Evolutionary conservation across 2,329 filamentous ascomycete species (phyloP), one percentile per base, ranked within the genome.

Genomic region (Trichoderma sp.): DNA sequence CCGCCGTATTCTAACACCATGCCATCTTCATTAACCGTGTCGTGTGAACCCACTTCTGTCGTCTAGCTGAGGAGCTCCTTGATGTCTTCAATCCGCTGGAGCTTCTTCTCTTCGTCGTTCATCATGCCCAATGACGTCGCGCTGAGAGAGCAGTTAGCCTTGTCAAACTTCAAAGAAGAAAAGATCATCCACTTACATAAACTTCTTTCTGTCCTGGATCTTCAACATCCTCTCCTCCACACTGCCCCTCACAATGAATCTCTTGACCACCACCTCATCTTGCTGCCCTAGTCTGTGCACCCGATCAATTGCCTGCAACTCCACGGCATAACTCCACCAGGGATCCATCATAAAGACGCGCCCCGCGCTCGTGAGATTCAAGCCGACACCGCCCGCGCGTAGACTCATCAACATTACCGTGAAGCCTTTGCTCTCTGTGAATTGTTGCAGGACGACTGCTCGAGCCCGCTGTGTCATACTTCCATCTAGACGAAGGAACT

Each of bases 331-430:
- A 79, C 93, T 97, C 96, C 96, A 99, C 96, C 96, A 99, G 0
- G 96, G 96, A 81, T 99, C 96, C 96, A 99, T 98, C 93, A 99
- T 97, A 83, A 92, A 99, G 6, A 99, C 97, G 69, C 93, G 86
- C 74, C 91, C 93, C 6, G 96, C 96, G 75, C 91, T 91, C 0
- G 95, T 98, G 73, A 99, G 82, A 79, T 99, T 99, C 57, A 99
- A 85, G 0, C 96, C 96, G 0, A 99, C 96, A 28, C 96, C 97
- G 5, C 97, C 96, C 0, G 97, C 96, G 24, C 94, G 88, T 71
- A 99, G 84, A 76, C 92, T 95, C 66, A 99, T 88, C 2, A 99
- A 85, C 4, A 99, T 84, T 1, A 99, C 89, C 3, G 88, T 88
- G 28, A 93, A 93, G 63, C 87, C 89, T 2, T 84, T 80, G 4